These are phyloP conservation scores for Nicotiana paniculata DNA, from an alignment of 257 asterid species.

Conservation along the genomic window DNA sequence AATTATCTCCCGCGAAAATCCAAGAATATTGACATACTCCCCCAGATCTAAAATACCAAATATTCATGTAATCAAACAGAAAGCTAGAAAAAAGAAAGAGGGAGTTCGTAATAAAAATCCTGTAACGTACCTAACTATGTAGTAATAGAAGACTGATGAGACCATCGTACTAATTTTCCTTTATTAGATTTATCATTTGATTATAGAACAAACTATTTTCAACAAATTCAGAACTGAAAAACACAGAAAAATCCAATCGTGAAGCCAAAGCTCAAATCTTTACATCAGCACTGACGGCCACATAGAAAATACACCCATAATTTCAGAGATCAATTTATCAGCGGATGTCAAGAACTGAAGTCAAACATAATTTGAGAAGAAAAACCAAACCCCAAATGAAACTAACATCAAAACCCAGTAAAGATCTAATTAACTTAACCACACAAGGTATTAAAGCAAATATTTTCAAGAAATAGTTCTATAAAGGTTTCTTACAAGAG, in stretches of 20 bases:
- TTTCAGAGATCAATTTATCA: background rate
- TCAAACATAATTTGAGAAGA: background rate
- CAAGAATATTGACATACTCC: background rate
- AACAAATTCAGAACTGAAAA: background rate
- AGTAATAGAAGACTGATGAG: background rate
- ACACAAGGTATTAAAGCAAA: background rate
- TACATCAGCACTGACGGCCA: background rate
- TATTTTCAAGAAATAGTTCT: background rate
- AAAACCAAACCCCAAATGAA: background rate
- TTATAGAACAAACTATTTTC: background rate
- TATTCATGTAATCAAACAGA: background rate
- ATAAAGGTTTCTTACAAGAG: background rate
- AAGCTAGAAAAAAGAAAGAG: background rate
- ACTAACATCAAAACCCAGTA: slow-evolving; percentile 8
- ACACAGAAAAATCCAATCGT: background rate
- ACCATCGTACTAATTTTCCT: background rate
- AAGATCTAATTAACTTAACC: slow-evolving; percentile 15
- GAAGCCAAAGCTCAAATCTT: slow-evolving; percentile 8
- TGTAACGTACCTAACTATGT: background rate
- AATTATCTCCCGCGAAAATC: background rate
- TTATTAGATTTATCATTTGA: background rate
- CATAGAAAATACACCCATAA: background rate
- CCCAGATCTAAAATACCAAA: slow-evolving; percentile 20
- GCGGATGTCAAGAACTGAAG: background rate
- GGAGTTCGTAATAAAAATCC: background rate